Percentiles rank a stretch among this genome's conserved stretches.
Conservation (phyloP, 1,139 yeast genomes). For the Taiozyma sp. region DNA sequence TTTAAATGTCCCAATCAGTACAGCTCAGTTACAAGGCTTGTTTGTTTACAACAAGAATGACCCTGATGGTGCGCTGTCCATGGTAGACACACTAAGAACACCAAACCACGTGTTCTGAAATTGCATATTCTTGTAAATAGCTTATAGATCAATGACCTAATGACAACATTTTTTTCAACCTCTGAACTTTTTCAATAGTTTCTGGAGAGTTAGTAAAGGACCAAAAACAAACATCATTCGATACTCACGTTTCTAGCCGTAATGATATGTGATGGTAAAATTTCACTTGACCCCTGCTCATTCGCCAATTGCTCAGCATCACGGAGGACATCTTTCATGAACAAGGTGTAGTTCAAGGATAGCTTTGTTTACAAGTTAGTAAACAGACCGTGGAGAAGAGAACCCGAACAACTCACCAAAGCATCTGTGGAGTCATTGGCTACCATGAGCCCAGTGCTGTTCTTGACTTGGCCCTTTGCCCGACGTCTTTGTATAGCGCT, state of each 20-base stretch:
- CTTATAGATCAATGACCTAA: background rate
- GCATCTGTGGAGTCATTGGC: constrained; percentile 39
- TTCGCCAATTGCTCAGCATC: constrained; percentile 30
- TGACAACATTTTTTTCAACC: constrained; percentile 9
- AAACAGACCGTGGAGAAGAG: background rate
- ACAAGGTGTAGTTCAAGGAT: constrained; percentile 45
- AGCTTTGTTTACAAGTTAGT: constrained; percentile 19
- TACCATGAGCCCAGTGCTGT: constrained; percentile 5
- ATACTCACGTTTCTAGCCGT: constrained; percentile 19
- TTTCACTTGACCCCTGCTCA: constrained; percentile 33
- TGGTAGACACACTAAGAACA: constrained; percentile 44
- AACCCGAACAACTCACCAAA: constrained; percentile 20
- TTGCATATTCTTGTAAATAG: background rate
- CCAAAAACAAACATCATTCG: background rate
- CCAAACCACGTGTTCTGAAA: constrained; percentile 30
- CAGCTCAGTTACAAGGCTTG: constrained; percentile 94
- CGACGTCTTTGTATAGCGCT: background rate
- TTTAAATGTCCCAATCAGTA: constrained; percentile 62
- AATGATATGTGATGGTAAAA: constrained; percentile 30
- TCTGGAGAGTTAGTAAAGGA: background rate
- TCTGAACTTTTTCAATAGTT: constrained; percentile 17
- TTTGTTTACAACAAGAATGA: constrained; percentile 89
- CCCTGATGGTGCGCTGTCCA: constrained; percentile 70
- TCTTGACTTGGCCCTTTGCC: constrained; percentile 9
- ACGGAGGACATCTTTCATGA: constrained; percentile 34